A percentile compares a stretch with the other conserved stretches of the same genome.
Conservation (phyloP, 306 rosid species). For the Cucumis melo region DNA sequence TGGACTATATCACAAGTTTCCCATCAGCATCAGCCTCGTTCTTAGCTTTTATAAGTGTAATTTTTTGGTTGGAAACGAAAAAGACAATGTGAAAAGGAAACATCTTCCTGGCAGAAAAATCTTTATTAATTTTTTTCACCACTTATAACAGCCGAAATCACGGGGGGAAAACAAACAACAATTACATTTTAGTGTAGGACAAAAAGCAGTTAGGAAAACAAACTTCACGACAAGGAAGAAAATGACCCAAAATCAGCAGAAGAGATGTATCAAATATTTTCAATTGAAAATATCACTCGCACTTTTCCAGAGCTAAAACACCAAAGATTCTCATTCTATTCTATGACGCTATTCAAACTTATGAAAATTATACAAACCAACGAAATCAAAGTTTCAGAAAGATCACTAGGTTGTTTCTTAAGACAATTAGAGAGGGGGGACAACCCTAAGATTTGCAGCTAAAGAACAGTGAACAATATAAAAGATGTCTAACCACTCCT, state of each 20-base stretch:
- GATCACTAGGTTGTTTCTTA: neutral
- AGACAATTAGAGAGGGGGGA: neutral
- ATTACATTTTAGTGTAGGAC: neutral
- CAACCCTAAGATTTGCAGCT: neutral
- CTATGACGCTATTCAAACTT: neutral
- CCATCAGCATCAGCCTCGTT: constrained; percentile 14
- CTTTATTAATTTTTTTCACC: neutral
- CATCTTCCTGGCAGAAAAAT: neutral
- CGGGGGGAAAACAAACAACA: neutral
- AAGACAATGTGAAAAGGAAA: neutral
- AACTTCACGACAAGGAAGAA: neutral
- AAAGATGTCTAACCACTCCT: neutral
- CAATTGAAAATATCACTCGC: neutral
- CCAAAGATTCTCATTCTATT: neutral
- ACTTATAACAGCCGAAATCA: neutral
- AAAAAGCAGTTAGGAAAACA: neutral
- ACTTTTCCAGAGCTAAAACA: neutral
- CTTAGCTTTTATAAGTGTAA: neutral
- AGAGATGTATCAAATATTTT: neutral
- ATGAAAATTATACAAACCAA: neutral
- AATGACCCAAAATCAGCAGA: neutral
- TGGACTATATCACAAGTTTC: constrained; percentile 12
- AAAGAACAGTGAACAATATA: neutral
- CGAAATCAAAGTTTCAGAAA: neutral
- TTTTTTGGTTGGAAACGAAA: constrained; percentile 1